Evolutionary conservation across 768 basidiomycete species (phyloP), one percentile per base, ranked within the genome.

Genomic region (Pleurotus tuber-regium): DNA sequence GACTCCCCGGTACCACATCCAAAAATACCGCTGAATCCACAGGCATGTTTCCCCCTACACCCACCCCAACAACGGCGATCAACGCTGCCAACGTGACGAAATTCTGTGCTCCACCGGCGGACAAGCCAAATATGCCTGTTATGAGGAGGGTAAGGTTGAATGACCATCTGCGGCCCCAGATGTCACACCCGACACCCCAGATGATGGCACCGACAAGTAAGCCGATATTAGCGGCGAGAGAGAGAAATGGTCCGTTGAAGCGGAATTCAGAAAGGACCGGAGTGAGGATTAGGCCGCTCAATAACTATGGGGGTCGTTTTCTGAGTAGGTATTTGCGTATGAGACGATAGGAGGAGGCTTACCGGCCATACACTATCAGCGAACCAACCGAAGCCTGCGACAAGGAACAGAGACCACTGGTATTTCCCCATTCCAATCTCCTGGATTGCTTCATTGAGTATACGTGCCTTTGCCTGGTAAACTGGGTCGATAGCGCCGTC

Each of bases 21-120:
- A 89, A 72, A 65, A 89, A 89, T 18, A 89, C 78, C 0, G 87
- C 83, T 30, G 82, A 84, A 58, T 89, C 87, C 0, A 89, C 87
- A 0, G 87, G 86, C 8, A 89, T 64, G 57, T 50, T 50, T 7
- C 49, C 86, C 28, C 86, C 86, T 2, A 86, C 85, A 1, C 86
- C 86, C n/a, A 86, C 69, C 12, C 81, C 81, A 73, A 82, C 79
- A 1, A 80, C 68, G 1, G 82, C 77, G 0, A 78, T 67, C 25
- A 86, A 65, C 2, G 79, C 72, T 49, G 77, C 76, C 19, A 86
- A 64, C 0, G 82, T 64, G 26, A 77, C 53, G 42, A 69, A 78
- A 59, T 80, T 78, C 0, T 78, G 73, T 0, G 84, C 77, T 2
- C 75, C 83, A 11, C 84, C 86, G 30, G 83, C 80, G 2, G 82